A percentile compares a stretch with the other conserved stretches of the same genome.
Conservation (phyloP, 73 alveolate species). For the Paramecium sonneborni region DNA sequence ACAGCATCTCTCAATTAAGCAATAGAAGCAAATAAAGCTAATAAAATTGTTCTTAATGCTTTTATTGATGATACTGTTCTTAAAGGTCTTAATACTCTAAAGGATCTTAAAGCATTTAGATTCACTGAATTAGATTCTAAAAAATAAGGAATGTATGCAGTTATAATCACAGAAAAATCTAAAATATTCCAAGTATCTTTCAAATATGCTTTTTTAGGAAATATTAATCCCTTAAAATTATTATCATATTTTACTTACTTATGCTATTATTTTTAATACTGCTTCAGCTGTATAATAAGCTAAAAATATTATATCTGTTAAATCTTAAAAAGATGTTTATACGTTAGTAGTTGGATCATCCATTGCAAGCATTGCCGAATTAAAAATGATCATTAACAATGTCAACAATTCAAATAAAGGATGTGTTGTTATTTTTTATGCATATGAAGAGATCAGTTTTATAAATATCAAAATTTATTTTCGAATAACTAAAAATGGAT, state of each 20-base stretch:
- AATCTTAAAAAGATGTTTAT: constrained; percentile 15
- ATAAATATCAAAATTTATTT: neutral
- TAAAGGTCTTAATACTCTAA: constrained; percentile 96
- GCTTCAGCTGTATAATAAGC: constrained; percentile 68
- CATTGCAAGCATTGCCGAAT: constrained; percentile 68
- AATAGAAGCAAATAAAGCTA: constrained; percentile 87
- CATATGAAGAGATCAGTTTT: neutral
- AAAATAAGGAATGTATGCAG: constrained; percentile 69
- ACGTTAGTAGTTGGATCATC: constrained; percentile 71
- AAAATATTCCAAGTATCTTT: constrained; percentile 87
- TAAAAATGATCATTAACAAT: constrained; percentile 70
- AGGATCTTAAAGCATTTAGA: constrained; percentile 89
- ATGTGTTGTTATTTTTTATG: neutral
- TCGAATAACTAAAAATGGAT: constrained; percentile 1
- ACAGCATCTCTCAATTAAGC: constrained; percentile 87
- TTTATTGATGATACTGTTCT: constrained; percentile 92
- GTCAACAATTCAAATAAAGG: constrained; percentile 65
- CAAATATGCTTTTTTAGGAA: constrained; percentile 75
- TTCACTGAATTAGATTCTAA: constrained; percentile 34
- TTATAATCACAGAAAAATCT: constrained; percentile 78
- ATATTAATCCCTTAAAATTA: constrained; percentile 72
- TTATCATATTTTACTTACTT: constrained; percentile 52
- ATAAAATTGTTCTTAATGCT: constrained; percentile 88
- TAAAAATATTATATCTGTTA: constrained; percentile 60
- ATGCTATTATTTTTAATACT: constrained; percentile 60